Conservation (phyloP, 768 basidiomycete genomes). For the Rhizopogon roseolus region DNA sequence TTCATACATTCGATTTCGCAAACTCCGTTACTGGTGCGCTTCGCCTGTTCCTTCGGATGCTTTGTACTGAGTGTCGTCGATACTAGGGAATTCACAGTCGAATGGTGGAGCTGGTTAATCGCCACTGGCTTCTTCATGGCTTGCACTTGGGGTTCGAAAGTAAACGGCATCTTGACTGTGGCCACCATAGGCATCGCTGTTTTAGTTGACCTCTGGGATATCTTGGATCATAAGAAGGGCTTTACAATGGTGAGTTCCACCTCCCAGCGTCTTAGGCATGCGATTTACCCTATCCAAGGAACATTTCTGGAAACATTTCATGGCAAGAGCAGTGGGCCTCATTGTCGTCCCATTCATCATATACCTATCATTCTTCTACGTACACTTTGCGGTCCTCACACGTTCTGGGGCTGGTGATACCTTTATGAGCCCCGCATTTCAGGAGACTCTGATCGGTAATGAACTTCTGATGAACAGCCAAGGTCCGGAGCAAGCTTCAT, state of each 20-base stretch:
- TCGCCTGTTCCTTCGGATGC: not conserved
- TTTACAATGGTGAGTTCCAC: constrained; percentile 60
- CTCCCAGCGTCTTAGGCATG: not conserved
- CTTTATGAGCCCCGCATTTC: constrained; percentile 98
- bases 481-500: constrained; percentile 46
- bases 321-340: constrained; percentile 76
- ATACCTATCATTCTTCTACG: constrained; percentile 93
- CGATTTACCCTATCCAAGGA: constrained; percentile 44
- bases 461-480: constrained; percentile 89
- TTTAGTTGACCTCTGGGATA: constrained; percentile 89
- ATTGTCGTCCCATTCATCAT: constrained; percentile 86
- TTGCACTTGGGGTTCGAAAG: constrained; percentile 95
- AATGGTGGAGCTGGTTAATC: constrained; percentile 95
- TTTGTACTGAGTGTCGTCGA: constrained; percentile 3
- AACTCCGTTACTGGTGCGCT: constrained; percentile 80
- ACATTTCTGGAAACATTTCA: constrained; percentile 86
- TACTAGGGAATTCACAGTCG: constrained; percentile 73
- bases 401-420: constrained; percentile 89
- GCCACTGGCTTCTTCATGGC: constrained; percentile 92
- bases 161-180: constrained; percentile 94
- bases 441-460: constrained; percentile 90
- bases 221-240: constrained; percentile 80
- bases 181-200: constrained; percentile 87
- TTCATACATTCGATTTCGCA: constrained; percentile 90
- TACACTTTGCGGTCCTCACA: constrained; percentile 86